Percentiles rank a stretch among this genome's conserved stretches.
Conservation (phyloP, 2,329 filamentous ascomycete genomes). For the Clonostachys rhizophaga region DNA sequence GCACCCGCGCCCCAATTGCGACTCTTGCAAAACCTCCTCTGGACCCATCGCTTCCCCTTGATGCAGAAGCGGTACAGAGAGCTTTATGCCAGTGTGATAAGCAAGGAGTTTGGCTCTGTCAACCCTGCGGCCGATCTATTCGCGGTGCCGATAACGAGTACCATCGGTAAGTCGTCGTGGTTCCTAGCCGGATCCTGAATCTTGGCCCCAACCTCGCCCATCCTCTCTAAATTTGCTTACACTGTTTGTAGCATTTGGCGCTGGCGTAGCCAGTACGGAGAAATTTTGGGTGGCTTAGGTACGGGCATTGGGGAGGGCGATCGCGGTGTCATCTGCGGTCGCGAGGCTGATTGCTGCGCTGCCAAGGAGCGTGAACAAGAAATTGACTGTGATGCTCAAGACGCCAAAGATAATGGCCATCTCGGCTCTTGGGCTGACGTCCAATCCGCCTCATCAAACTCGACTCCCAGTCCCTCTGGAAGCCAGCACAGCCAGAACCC, state of each 20-base stretch:
- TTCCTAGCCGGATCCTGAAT: neutral
- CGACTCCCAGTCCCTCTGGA: conserved; percentile 6
- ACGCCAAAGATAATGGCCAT: conserved; percentile 43
- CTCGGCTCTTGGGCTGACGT: conserved; percentile 1
- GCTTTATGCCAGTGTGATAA: conserved; percentile 47
- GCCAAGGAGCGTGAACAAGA: conserved; percentile 77
- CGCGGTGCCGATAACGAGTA: conserved; percentile 55
- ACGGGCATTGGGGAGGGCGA: conserved; percentile 86
- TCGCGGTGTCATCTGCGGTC: conserved; percentile 82
- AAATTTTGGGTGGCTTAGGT: conserved; percentile 74
- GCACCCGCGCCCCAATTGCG: conserved; percentile 66
- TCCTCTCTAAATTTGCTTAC: neutral
- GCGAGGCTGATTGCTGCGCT: conserved; percentile 71
- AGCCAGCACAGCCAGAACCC: conserved; percentile 4
- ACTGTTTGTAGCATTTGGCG: conserved; percentile 63
- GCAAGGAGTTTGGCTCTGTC: conserved; percentile 76
- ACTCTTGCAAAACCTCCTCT: conserved; percentile 40
- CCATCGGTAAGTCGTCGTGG: conserved; percentile 36
- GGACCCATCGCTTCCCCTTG: conserved; percentile 38
- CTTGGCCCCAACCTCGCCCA: neutral
- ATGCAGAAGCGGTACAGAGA: conserved; percentile 48
- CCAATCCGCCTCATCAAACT: neutral
- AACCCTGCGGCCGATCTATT: conserved; percentile 73
- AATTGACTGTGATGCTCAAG: conserved; percentile 79
- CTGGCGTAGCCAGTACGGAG: conserved; percentile 82